A percentile compares a stretch with the other conserved stretches of the same genome.
phyloP scores from a whole-genome alignment of 202 grass and related monocot species.

The Cymbopogon flexuosus region DNA sequence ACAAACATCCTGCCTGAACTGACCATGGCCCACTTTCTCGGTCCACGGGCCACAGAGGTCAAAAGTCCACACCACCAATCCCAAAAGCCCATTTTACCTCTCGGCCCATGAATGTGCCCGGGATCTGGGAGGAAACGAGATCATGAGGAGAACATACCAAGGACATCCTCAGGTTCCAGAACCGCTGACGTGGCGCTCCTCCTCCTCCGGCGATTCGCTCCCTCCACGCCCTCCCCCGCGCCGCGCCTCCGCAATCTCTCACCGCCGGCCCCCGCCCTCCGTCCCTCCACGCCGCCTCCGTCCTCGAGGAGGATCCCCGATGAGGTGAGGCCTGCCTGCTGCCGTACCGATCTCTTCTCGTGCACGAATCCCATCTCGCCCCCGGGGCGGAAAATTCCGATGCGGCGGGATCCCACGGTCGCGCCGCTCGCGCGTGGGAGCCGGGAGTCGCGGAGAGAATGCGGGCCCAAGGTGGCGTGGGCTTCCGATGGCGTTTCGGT shows the following conservation, averaged over 20 bases:
- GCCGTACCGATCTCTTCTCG: neutral
- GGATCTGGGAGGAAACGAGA: neutral
- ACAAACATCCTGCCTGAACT: no score
- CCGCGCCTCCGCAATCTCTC: neutral
- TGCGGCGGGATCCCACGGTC: neutral
- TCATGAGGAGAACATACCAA: slow-evolving; percentile 16
- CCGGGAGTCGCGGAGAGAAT: neutral
- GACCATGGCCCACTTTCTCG: neutral
- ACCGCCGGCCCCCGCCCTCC: neutral
- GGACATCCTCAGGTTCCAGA: slow-evolving; percentile 27
- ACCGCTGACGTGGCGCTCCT: slow-evolving; percentile 17
- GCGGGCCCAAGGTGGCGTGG: neutral
- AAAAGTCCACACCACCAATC: neutral
- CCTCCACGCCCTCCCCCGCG: neutral
- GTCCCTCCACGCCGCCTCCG: neutral
- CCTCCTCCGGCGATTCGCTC: neutral
- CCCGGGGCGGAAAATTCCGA: neutral
- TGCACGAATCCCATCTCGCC: neutral
- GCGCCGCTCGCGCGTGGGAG: neutral
- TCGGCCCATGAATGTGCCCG: neutral
- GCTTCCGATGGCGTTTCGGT: neutral
- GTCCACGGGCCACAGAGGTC: neutral
- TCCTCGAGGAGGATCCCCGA: neutral
- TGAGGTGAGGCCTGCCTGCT: slow-evolving; percentile 25
- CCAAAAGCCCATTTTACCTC: neutral